Conservation (phyloP, 768 basidiomycete genomes). For the Kwoniella sp. region DNA sequence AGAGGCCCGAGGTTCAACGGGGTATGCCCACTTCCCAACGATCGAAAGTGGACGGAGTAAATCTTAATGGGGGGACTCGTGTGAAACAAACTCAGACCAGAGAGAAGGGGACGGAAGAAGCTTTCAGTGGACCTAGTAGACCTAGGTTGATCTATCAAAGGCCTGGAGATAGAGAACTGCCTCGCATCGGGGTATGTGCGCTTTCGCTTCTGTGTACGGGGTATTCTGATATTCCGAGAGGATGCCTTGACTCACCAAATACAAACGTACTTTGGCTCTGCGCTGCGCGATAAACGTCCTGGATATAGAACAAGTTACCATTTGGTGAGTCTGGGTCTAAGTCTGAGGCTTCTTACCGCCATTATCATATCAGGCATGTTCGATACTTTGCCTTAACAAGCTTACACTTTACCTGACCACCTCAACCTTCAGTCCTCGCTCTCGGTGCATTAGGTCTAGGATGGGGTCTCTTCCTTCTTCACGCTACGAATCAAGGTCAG, state of each 20-base stretch:
- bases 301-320: conserved; percentile 34
- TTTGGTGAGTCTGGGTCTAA: conserved; percentile 37
- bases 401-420: not conserved
- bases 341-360: no score
- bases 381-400: no score
- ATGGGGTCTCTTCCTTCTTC: conserved; percentile 44
- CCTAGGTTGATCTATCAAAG: conserved; percentile 52
- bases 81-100: not conserved
- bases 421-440: conserved; percentile 24
- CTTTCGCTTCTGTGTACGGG: not conserved
- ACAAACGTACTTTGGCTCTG: no score
- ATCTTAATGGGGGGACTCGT: not conserved
- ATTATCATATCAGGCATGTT: no score
- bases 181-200: conserved; percentile 42
- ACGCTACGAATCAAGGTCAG: conserved; percentile 45
- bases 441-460: conserved; percentile 32
- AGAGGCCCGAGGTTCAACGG: conserved; percentile 37
- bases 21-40: conserved; percentile 29
- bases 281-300: no score
- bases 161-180: conserved; percentile 46
- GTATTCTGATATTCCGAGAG: not conserved
- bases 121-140: conserved; percentile 49
- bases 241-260: no score
- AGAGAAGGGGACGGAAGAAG: conserved; percentile 16
- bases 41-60: not conserved